Conservation (phyloP, 2,329 filamentous ascomycete genomes). For the Aspergillus hortae region DNA sequence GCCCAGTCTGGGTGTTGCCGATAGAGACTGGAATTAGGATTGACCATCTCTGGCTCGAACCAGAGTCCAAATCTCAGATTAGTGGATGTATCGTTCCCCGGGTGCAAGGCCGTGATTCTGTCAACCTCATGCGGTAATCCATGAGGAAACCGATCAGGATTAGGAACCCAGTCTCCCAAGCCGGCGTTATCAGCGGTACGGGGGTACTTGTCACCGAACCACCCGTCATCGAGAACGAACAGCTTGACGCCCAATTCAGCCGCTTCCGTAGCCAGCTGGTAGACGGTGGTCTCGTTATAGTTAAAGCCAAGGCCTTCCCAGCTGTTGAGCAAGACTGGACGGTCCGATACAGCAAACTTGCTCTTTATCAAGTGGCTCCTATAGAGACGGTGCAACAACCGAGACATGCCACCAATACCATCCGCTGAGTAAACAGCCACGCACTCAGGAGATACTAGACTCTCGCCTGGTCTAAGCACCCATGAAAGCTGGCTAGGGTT, state of each 20-base stretch:
- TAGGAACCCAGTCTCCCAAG: constrained; percentile 62
- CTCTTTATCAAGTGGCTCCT: constrained; percentile 58
- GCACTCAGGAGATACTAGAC: constrained; percentile 59
- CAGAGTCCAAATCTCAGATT: constrained; percentile 61
- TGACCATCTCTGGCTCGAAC: constrained; percentile 68
- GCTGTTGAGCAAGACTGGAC: constrained; percentile 59
- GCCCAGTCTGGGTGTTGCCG: constrained; percentile 62
- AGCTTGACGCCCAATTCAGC: constrained; percentile 59
- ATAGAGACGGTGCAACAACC: constrained; percentile 60
- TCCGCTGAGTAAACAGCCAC: constrained; percentile 59
- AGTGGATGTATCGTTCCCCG: constrained; percentile 42
- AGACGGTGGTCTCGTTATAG: constrained; percentile 55
- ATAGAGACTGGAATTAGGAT: constrained; percentile 60
- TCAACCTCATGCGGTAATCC: constrained; percentile 53
- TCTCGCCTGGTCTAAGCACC: constrained; percentile 53
- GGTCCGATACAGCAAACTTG: constrained; percentile 51
- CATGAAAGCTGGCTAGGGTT: constrained; percentile 61
- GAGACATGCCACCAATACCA: constrained; percentile 61
- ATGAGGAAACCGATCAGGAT: constrained; percentile 56
- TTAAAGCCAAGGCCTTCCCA: constrained; percentile 63
- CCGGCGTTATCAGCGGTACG: constrained; percentile 56
- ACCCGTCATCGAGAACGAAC: constrained; percentile 65
- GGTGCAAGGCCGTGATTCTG: constrained; percentile 49
- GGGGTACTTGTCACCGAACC: constrained; percentile 63
- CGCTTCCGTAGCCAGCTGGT: constrained; percentile 53